phyloP scores from a whole-genome alignment of 2,329 filamentous ascomycete species.

The Corynespora cassiicola region DNA sequence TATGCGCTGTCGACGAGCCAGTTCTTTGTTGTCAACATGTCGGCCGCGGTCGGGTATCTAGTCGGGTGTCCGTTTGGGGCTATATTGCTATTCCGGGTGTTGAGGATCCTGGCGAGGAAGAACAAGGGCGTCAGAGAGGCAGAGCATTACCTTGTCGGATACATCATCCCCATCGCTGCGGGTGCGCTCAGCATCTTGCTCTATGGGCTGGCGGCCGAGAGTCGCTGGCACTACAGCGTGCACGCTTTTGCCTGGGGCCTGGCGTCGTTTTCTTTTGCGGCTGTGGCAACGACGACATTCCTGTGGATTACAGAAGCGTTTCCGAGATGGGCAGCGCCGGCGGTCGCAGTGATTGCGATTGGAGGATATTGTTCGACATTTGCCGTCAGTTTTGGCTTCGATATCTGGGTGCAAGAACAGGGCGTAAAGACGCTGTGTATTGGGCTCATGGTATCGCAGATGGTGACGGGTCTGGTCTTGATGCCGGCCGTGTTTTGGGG shows the following conservation, averaged over 20 bases:
- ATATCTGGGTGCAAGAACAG: constrained; percentile 31
- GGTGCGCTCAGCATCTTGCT: constrained; percentile 28
- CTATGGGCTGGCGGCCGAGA: constrained; percentile 32
- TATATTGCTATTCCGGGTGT: constrained; percentile 12
- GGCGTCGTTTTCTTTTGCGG: constrained; percentile 33
- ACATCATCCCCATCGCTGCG: constrained; percentile 31
- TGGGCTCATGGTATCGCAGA: constrained; percentile 44
- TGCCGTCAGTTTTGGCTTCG: constrained; percentile 26
- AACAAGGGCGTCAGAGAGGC: constrained; percentile 38
- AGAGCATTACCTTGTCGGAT: constrained; percentile 37
- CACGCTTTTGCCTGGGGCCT: constrained; percentile 35
- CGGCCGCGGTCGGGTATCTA: constrained; percentile 24
- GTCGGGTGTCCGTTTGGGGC: constrained; percentile 21
- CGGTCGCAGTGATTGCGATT: constrained; percentile 31
- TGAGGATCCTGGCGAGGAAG: constrained; percentile 24
- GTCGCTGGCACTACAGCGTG: constrained; percentile 14
- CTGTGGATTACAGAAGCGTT: constrained; percentile 42
- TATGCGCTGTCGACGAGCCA: constrained; percentile 25
- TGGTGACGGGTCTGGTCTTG: constrained; percentile 30
- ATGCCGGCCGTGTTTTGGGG: constrained; percentile 40
- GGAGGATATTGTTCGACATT: constrained; percentile 31
- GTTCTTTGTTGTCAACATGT: constrained; percentile 26
- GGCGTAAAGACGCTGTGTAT: constrained; percentile 36
- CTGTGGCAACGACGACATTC: constrained; percentile 29
- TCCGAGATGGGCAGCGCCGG: constrained; percentile 39